These are phyloP conservation scores for Eutrema salsugineum DNA, from an alignment of 441 rosid genomes.

Conservation along the genomic window DNA sequence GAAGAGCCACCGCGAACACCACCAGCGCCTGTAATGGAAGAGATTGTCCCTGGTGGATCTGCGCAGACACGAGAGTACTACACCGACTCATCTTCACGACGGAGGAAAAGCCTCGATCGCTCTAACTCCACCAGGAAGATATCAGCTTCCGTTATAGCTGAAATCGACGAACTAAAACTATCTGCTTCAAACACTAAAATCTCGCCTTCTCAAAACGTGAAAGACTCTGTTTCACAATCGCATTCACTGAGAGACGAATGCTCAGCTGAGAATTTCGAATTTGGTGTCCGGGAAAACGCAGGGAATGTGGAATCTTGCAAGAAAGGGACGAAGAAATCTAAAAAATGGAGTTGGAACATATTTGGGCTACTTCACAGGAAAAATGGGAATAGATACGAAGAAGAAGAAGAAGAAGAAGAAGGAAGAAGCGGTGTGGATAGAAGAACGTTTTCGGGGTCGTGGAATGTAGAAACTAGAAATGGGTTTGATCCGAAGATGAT, in stretches of 20 bases:
- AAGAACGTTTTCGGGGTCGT: slow-evolving; percentile 26
- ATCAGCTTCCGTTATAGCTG: slow-evolving; percentile 25
- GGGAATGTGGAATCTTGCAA: slow-evolving; percentile 43
- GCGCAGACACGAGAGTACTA: slow-evolving; percentile 90
- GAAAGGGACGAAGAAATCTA: slow-evolving; percentile 68
- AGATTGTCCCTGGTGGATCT: slow-evolving; percentile 77
- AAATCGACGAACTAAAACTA: slow-evolving; percentile 29
- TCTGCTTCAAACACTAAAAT: slow-evolving; percentile 22
- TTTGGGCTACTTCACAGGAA: slow-evolving; percentile 75
- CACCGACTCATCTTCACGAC: slow-evolving; percentile 68
- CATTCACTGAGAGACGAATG: slow-evolving; percentile 68
- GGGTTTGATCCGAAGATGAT: slow-evolving; percentile 35
- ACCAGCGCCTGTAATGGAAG: slow-evolving; percentile 42
- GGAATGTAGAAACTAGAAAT: slow-evolving; percentile 35
- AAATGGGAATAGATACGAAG: slow-evolving; percentile 67
- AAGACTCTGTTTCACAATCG: slow-evolving; percentile 53
- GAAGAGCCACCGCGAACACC: slow-evolving; percentile 46
- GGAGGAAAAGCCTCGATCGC: slow-evolving; percentile 89
- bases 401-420: slow-evolving; percentile 52
- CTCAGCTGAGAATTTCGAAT: slow-evolving; percentile 61
- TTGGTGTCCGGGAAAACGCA: slow-evolving; percentile 50
- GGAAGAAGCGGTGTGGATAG: slow-evolving; percentile 1
- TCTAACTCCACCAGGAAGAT: slow-evolving; percentile 36
- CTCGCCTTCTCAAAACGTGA: slow-evolving; percentile 33
- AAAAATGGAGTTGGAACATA: slow-evolving; percentile 89